These are phyloP conservation scores for Aspergillus sp. DNA, from an alignment of 2,329 filamentous ascomycete species.

Conservation along the genomic window DNA sequence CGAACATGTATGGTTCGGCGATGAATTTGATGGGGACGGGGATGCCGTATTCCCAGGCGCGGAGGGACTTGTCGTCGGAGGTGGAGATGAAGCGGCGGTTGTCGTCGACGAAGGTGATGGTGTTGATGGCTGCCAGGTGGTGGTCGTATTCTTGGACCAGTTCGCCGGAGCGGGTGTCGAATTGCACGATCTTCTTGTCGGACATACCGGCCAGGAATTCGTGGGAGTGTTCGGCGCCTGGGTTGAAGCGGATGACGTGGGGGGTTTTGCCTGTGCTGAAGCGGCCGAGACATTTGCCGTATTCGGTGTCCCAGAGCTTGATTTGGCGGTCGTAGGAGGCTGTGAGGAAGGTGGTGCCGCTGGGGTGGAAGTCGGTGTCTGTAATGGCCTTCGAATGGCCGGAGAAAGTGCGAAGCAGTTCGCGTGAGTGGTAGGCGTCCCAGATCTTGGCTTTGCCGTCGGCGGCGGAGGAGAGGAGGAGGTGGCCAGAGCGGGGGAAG, in stretches of 20 bases:
- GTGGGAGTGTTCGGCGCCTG: conserved; percentile 71
- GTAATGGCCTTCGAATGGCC: conserved; percentile 90
- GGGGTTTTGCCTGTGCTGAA: conserved; percentile 95
- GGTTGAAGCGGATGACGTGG: conserved; percentile 93
- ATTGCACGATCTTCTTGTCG: conserved; percentile 98
- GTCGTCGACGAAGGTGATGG: conserved; percentile 92
- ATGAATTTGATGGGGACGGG: conserved; percentile 98
- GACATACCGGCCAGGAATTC: conserved; percentile 97
- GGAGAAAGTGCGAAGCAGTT: conserved; percentile 85
- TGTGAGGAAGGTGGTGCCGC: conserved; percentile 83
- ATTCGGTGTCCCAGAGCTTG: conserved; percentile 98
- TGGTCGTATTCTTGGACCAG: conserved; percentile 98
- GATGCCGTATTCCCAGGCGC: conserved; percentile 98
- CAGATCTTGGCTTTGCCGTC: conserved; percentile 91
- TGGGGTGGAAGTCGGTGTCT: conserved; percentile 81
- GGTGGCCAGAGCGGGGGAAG: conserved; percentile 83
- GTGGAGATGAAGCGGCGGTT: conserved; percentile 96
- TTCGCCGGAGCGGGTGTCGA: conserved; percentile 80
- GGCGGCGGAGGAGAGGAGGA: conserved; percentile 85
- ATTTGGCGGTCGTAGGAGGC: conserved; percentile 93
- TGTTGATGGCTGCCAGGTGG: conserved; percentile 96
- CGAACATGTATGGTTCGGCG: conserved; percentile 96
- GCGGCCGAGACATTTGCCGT: conserved; percentile 79
- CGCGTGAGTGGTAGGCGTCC: conserved; percentile 87
- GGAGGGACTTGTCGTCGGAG: conserved; percentile 92